These are phyloP conservation scores for Betula pendula DNA, from an alignment of 306 rosid genomes.

Conservation along the genomic window DNA sequence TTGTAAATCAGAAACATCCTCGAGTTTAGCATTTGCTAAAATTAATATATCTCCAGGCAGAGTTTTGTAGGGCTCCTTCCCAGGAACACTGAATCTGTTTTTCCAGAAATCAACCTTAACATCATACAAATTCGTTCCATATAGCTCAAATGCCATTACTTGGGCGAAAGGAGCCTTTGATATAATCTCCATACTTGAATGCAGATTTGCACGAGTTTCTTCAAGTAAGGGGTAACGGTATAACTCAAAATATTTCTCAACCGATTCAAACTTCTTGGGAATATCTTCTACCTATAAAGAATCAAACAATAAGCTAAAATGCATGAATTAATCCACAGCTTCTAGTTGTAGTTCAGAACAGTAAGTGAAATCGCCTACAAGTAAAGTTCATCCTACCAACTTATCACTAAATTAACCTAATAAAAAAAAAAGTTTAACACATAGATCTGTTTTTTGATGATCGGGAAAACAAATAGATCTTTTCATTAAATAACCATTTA, in stretches of 20 bases:
- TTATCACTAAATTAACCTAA: too few species aligned
- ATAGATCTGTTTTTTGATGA: too few species aligned
- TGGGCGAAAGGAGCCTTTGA: conserved; percentile 49
- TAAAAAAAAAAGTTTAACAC: too few species aligned
- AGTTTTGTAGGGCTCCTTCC: conserved; percentile 61
- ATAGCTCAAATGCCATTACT: conserved; percentile 35
- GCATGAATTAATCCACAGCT: neutral
- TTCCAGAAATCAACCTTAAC: conserved; percentile 47
- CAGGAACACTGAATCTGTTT: conserved; percentile 44
- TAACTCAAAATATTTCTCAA: conserved; percentile 43
- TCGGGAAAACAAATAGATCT: too few species aligned
- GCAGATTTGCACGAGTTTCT: conserved; percentile 58
- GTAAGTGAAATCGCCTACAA: too few species aligned
- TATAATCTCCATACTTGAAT: conserved; percentile 54
- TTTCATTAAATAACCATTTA: neutral
- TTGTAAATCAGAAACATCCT: conserved; percentile 45
- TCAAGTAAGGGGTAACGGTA: conserved; percentile 54
- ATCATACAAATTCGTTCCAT: conserved; percentile 27
- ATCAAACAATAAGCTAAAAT: neutral
- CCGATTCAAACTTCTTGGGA: conserved; percentile 43
- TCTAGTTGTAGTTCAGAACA: too few species aligned
- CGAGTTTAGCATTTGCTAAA: conserved; percentile 56
- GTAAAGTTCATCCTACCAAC: too few species aligned
- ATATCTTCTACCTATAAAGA: conserved; percentile 47
- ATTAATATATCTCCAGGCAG: conserved; percentile 64